A percentile compares a stretch with the other conserved stretches of the same genome.
Evolutionary conservation across 768 basidiomycete species (phyloP).

Genomic region (Calocera cornea): DNA sequence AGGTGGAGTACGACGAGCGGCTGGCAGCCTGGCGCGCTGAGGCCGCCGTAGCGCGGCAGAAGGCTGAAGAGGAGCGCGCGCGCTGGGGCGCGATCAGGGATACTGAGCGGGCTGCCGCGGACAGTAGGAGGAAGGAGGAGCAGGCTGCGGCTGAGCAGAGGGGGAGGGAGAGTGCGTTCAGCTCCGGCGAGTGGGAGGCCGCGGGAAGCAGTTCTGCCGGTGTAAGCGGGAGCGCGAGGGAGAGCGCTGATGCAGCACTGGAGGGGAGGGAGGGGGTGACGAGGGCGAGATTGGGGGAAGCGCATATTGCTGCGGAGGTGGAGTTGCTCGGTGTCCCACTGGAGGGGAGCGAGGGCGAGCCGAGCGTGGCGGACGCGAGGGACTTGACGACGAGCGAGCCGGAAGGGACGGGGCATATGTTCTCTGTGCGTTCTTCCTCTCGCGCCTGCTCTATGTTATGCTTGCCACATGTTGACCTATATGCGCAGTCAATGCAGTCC

Average conservation of each 20-base stretch:
- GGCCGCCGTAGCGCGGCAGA: constrained; percentile 56
- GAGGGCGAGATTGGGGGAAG: background rate
- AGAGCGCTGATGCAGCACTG: background rate
- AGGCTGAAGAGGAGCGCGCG: constrained; percentile 54
- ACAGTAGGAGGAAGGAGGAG: background rate
- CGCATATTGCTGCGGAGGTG: background rate
- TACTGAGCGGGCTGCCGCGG: background rate
- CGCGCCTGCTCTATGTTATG: background rate
- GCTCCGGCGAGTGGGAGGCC: background rate
- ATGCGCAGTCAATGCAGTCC: background rate
- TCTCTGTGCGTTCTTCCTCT: background rate
- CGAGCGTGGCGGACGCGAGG: background rate
- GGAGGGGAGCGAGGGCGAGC: background rate
- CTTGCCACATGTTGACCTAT: background rate
- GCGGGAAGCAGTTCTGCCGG: background rate
- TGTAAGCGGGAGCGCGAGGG: background rate
- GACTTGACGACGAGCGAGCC: constrained; percentile 1
- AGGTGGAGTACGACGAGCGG: constrained; percentile 53
- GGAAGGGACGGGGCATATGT: background rate
- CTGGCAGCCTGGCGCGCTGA: constrained; percentile 57
- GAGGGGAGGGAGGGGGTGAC: background rate
- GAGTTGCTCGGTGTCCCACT: background rate
- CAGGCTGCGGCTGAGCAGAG: background rate
- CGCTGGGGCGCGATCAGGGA: background rate
- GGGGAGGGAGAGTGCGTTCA: background rate